Evolutionary conservation across 169 alveolate genomes (phyloP).

Genomic region (Toxoplasma gondii): DNA sequence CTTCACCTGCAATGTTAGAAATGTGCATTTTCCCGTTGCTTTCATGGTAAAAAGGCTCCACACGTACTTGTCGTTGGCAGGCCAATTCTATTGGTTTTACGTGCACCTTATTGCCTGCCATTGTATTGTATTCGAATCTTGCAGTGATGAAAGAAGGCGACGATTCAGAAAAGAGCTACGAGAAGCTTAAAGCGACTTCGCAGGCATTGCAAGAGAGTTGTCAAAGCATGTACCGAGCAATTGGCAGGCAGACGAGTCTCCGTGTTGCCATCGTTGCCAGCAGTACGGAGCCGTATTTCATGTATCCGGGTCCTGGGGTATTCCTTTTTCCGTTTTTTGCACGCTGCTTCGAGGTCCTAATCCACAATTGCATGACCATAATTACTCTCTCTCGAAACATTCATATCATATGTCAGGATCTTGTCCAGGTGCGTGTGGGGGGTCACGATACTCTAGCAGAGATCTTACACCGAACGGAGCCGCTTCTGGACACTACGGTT

Average conservation of each 20-base stretch:
- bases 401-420: background rate
- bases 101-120: no score
- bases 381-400: slow-evolving; percentile 27
- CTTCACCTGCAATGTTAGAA: no score
- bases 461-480: slow-evolving; percentile 26
- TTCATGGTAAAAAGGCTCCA: no score
- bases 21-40: no score
- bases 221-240: background rate
- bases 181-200: background rate
- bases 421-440: slow-evolving; percentile 8
- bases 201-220: slow-evolving; percentile 22
- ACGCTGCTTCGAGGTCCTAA: slow-evolving; percentile 34
- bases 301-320: slow-evolving; percentile 42
- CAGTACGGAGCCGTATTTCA: slow-evolving; percentile 38
- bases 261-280: slow-evolving; percentile 29
- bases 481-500: background rate
- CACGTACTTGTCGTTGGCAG: background rate
- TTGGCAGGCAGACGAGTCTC: background rate
- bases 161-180: background rate
- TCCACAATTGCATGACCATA: slow-evolving; percentile 34
- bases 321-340: slow-evolving; percentile 35
- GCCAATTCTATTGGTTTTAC: background rate
- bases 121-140: background rate
- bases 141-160: background rate
- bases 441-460: slow-evolving; percentile 12